phyloP scores from a whole-genome alignment of 257 asterid species.

The Petunia secreta region DNA sequence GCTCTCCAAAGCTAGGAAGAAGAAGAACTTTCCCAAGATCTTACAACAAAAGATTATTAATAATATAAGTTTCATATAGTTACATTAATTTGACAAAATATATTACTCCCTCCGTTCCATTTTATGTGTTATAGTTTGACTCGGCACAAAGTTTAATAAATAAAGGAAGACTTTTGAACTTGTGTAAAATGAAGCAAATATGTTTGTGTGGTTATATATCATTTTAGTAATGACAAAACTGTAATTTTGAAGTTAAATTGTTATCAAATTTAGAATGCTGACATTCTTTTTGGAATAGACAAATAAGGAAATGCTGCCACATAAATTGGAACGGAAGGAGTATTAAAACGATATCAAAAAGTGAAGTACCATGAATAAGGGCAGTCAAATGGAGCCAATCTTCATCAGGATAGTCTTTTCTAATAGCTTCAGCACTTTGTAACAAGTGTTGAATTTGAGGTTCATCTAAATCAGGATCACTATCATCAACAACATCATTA shows the following conservation, averaged over 20 bases:
- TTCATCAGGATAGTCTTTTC: constrained; percentile 79
- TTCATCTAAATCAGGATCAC: constrained; percentile 77
- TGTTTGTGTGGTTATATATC: too few species aligned
- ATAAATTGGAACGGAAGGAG: too few species aligned
- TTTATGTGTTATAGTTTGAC: too few species aligned
- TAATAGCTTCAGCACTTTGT: constrained; percentile 89
- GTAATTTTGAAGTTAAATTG: too few species aligned
- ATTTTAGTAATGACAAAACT: too few species aligned
- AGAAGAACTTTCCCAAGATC: constrained; percentile 91
- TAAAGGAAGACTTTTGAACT: too few species aligned
- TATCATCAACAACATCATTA: constrained; percentile 42
- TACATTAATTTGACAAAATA: background rate
- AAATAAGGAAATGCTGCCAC: too few species aligned
- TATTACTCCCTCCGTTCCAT: too few species aligned
- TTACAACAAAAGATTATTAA: constrained; percentile 13
- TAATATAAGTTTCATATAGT: background rate
- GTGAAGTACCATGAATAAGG: constrained; percentile 70
- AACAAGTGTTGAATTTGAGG: constrained; percentile 92
- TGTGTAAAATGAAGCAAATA: too few species aligned
- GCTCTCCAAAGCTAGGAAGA: constrained; percentile 74
- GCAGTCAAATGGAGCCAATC: constrained; percentile 94
- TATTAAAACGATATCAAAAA: background rate
- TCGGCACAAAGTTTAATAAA: too few species aligned
- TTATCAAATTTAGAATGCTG: too few species aligned
- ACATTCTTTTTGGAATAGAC: too few species aligned